These are phyloP conservation scores for Poa annua DNA, from an alignment of 176 grass and related monocot species.

Conservation along the genomic window DNA sequence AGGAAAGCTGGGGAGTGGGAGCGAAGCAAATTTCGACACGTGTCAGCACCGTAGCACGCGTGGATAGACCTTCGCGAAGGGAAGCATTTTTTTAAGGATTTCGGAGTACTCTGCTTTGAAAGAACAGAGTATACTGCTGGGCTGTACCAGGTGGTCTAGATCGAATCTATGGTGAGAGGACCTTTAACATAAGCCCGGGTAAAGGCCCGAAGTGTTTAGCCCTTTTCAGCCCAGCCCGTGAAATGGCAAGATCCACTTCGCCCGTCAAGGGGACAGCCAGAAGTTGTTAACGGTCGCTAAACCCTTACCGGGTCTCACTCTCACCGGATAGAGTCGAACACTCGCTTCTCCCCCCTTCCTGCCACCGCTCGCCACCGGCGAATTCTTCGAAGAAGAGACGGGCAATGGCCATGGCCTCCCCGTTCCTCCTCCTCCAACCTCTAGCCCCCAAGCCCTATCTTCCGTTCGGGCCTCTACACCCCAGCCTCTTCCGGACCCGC, in stretches of 20 bases:
- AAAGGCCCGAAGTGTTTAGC: too few relatives aligned
- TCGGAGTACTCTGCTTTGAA: background rate
- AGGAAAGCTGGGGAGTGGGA: too few relatives aligned
- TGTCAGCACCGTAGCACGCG: too few relatives aligned
- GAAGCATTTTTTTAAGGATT: too few relatives aligned
- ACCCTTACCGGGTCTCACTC: constrained; percentile 48
- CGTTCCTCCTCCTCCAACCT: constrained; percentile 31
- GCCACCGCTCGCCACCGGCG: background rate
- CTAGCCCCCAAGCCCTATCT: constrained; percentile 30
- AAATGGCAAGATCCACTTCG: background rate
- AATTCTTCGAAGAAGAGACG: constrained; percentile 22
- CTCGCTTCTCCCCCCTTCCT: constrained; percentile 3
- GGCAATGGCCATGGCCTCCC: constrained; percentile 54
- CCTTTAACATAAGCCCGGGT: background rate
- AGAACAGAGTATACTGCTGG: background rate
- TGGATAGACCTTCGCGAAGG: too few relatives aligned
- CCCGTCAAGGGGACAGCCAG: constrained; percentile 20
- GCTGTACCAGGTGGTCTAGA: background rate
- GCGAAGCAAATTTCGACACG: too few relatives aligned
- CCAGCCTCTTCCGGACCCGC: background rate
- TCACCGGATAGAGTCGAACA: constrained; percentile 44
- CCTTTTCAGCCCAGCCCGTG: background rate
- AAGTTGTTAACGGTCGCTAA: constrained; percentile 43
- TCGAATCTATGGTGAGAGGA: background rate
- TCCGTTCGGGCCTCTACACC: background rate